Evolutionary conservation across 2,329 filamentous ascomycete species (phyloP), one percentile per base, ranked within the genome.

Genomic region (Curvularia sp.): DNA sequence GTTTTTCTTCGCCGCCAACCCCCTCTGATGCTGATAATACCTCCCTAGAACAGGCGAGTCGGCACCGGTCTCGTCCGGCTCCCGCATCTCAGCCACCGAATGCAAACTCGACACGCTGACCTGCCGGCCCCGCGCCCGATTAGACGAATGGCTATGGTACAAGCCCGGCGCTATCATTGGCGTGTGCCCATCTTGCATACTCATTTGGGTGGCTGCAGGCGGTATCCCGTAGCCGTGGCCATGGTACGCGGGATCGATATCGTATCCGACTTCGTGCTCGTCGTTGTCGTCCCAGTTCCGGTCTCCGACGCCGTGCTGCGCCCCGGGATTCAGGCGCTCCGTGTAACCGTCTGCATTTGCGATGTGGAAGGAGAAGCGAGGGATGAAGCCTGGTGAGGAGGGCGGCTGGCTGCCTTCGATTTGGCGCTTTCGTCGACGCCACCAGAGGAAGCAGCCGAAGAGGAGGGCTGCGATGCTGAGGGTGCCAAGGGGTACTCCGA

Each of bases 401-500:
- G 75, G 74, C 1, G 71, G 72, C 18, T 70, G 61, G 12, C 69
- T 71, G 18, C 71, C 71, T 43, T 68, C 61, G 13, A 65, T 52
- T 15, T 55, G 59, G 10, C 64, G 65, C 47, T 65, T 67, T 22
- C 60, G 58, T 22, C 66, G 68, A 15, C 71, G 69, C 7, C 73
- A 71, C n/a, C 62, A 55, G 5, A 74, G 53, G 41, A 68, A 58
- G 58, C 70, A 73, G 41, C 52, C 69, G 7, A 76, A 53, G 0
- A 67, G 18, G 2, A 73, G 22, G 26, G 67, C 68, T 0, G 66
- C 66, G 22, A 89, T 83, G 43, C 84, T 85, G 2, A 88, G 73
- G 2, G 88, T 81, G 1, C 84, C 86, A 18, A 88, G 77, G 2
- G 86, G 86, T 2, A 88, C 62, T 8, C 75, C 76, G 13, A 78